A percentile compares a stretch with the other conserved stretches of the same genome.
Conservation (phyloP, 1,139 yeast species). For the Blastobotrys persicus region DNA sequence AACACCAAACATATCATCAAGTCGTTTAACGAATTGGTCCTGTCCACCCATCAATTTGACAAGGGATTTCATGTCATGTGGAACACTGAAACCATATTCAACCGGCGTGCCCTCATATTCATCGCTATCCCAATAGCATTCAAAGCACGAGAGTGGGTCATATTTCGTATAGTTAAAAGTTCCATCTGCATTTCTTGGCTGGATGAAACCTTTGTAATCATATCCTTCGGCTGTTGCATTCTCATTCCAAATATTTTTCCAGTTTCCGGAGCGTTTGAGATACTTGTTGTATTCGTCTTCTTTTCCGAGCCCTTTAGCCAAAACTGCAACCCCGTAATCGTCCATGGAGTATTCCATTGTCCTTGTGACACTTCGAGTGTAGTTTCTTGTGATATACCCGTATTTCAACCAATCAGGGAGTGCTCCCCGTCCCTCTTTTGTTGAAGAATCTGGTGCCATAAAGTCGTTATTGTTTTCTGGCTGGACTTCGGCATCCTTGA, state of each 20-base stretch:
- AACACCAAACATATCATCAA: conserved; percentile 31
- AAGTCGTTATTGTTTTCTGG: conserved; percentile 12
- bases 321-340: conserved; percentile 40
- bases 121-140: background rate
- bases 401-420: background rate
- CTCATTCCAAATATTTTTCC: conserved; percentile 43
- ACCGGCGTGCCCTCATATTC: conserved; percentile 4
- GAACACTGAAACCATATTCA: conserved; percentile 31
- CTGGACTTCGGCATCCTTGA: conserved; percentile 40
- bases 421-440: conserved; percentile 6
- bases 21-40: conserved; percentile 34
- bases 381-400: conserved; percentile 32
- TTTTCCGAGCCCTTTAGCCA: conserved; percentile 38
- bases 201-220: conserved; percentile 38
- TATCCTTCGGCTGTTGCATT: conserved; percentile 29
- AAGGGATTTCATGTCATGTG: conserved; percentile 38
- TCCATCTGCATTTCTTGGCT: conserved; percentile 39
- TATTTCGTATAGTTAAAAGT: conserved; percentile 25
- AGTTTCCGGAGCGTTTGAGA: conserved; percentile 38
- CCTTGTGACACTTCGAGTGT: conserved; percentile 30
- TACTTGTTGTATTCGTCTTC: conserved; percentile 34
- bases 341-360: conserved; percentile 43
- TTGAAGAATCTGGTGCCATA: background rate
- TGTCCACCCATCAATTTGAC: conserved; percentile 35
- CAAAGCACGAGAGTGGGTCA: conserved; percentile 9